Percentiles rank a stretch among this genome's conserved stretches.
Evolutionary conservation across 1,139 yeast genomes (phyloP).

Genomic region (Eremothecium gossypii): DNA sequence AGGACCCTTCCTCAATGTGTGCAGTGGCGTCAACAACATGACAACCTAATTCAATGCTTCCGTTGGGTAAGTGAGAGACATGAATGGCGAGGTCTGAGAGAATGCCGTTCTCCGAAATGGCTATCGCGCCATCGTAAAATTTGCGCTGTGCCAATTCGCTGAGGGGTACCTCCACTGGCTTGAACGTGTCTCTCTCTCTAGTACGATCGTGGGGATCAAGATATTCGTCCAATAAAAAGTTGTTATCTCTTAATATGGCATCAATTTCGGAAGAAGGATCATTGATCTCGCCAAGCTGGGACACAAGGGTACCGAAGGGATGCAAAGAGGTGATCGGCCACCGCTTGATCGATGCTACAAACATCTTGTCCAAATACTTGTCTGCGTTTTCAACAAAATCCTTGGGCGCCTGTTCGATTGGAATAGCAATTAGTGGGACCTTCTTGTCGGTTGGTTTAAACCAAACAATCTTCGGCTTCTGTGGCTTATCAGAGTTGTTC

Average conservation of each 20-base stretch:
- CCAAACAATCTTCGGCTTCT: slow-evolving; percentile 93
- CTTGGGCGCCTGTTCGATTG: slow-evolving; percentile 94
- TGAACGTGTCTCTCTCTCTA: slow-evolving; percentile 25
- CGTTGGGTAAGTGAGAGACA: slow-evolving; percentile 47
- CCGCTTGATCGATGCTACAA: slow-evolving; percentile 91
- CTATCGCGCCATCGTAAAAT: slow-evolving; percentile 54
- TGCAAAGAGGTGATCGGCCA: slow-evolving; percentile 99
- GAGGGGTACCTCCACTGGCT: slow-evolving; percentile 21
- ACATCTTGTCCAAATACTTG: slow-evolving; percentile 66
- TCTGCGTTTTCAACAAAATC: slow-evolving; percentile 93
- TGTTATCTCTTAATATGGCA: slow-evolving; percentile 85
- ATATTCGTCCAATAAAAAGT: slow-evolving; percentile 82
- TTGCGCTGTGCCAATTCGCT: slow-evolving; percentile 40
- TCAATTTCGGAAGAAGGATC: slow-evolving; percentile 75
- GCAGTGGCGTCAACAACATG: slow-evolving; percentile 76
- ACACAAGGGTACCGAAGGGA: slow-evolving; percentile 91
- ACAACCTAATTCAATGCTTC: slow-evolving; percentile 52
- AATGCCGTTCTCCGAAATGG: slow-evolving; percentile 52
- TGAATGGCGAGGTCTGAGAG: slow-evolving; percentile 71
- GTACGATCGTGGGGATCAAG: slow-evolving; percentile 39
- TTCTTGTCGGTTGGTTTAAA: slow-evolving; percentile 96
- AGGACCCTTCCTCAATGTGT: slow-evolving; percentile 60
- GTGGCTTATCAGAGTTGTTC: slow-evolving; percentile 36
- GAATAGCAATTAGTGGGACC: slow-evolving; percentile 94
- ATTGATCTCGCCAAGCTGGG: slow-evolving; percentile 74